Evolutionary conservation across 2,329 filamentous ascomycete species (phyloP).

Genomic region (Sarocladiaceae sp.): DNA sequence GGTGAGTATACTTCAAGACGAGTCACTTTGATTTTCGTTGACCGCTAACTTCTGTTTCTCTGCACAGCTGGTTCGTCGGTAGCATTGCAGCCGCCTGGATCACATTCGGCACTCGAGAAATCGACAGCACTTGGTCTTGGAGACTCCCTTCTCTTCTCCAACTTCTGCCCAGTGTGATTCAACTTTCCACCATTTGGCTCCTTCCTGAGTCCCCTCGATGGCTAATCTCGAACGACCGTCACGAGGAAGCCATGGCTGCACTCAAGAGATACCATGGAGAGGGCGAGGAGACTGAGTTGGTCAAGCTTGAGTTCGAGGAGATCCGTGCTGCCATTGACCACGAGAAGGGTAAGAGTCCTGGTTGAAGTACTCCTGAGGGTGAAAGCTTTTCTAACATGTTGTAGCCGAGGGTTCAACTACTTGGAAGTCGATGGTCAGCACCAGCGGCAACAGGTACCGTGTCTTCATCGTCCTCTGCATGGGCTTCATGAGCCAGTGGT

Average conservation of each 20-base stretch:
- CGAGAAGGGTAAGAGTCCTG: constrained; percentile 40
- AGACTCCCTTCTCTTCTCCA: constrained; percentile 51
- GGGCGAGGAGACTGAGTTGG: constrained; percentile 35
- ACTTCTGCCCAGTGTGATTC: constrained; percentile 35
- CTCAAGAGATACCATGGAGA: constrained; percentile 50
- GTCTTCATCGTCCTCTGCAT: constrained; percentile 35
- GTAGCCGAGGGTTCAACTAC: constrained; percentile 28
- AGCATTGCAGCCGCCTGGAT: constrained; percentile 10
- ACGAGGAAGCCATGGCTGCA: constrained; percentile 45
- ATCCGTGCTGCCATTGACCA: constrained; percentile 28
- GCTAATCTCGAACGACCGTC: constrained; percentile 46
- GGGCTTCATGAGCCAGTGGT: constrained; percentile 35
- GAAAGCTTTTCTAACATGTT: neutral
- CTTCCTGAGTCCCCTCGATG: constrained; percentile 59
- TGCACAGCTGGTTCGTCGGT: constrained; percentile 44
- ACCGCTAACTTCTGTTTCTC: no score
- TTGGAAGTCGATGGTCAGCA: constrained; percentile 37
- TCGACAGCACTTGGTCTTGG: constrained; percentile 40
- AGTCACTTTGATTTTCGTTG: no score
- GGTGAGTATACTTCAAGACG: constrained; percentile 14
- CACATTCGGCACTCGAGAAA: constrained; percentile 14
- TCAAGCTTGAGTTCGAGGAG: constrained; percentile 43
- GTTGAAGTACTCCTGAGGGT: neutral
- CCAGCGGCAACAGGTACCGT: constrained; percentile 33
- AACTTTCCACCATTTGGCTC: constrained; percentile 42